Base-by-base conservation (phyloP, 2,329 filamentous ascomycete species). In the Fusarium concolor region DNA sequence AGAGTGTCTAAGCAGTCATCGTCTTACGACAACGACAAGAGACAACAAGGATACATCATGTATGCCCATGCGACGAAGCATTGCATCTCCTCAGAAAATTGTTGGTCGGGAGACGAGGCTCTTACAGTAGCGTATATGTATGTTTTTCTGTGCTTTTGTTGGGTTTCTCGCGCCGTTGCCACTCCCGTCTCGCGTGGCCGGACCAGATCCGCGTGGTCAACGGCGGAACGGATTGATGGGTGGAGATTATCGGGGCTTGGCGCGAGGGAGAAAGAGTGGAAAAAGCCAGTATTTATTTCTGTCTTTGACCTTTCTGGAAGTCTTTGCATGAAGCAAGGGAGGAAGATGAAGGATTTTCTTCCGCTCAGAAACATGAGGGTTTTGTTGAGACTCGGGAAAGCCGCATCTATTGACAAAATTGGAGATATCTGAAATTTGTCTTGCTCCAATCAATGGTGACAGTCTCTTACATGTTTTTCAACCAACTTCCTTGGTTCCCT, bases 241-340 rank as follows among this genome's bases (percentile, higher is more conserved):
- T 59, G 58, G 66, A 63, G 57, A 69, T 63, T 60, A 37, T 52
- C 43, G 55, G 65, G 66, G 41, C 54, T 46, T 45, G 51, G 65
- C 31, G 67, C 44, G 62, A 70, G 67, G 63, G 63, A 65, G 39
- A 38, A 52, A 44, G 43, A 38, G 44, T 70, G 51, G 52, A 56
- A 59, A 33, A 49, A 18, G 46, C 37, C 41, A 20, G 28, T 29
- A 29, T 29, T 29, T 29, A 29, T 29, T 29, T 29, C 14, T 49
- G 17, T 59, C 28, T 31, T 44, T 52, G 49, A 52, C 51, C 46
- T 24, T 63, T 56, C 41, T 52, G 39, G 57, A 56, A 53, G 41
- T 31, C 38, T 47, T 50, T 60, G 39, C 65, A 66, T 61, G 28
- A 68, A 37, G 65, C 39, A 68, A 68, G 65, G 65, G 65, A 66